These are phyloP conservation scores for Pleurotus tuoliensis DNA, from an alignment of 768 basidiomycete genomes.

Conservation along the genomic window DNA sequence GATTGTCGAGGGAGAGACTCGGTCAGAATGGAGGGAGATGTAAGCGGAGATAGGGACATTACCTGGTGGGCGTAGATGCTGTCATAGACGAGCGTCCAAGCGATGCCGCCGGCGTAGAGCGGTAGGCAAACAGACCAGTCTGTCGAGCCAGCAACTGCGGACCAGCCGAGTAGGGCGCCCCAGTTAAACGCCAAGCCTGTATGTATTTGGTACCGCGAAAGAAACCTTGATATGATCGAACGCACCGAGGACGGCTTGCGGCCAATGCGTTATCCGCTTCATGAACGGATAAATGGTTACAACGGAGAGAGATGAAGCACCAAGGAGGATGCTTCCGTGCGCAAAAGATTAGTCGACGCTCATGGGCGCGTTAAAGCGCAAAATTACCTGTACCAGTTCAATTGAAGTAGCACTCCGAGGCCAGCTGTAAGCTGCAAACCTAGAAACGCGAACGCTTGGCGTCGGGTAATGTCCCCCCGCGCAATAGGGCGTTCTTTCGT, in stretches of 20 bases:
- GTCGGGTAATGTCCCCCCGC: conserved; percentile 68
- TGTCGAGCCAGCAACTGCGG: conserved; percentile 78
- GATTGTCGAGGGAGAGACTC: not conserved
- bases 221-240: not conserved
- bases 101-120: conserved; percentile 84
- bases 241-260: conserved; percentile 88
- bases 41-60: conserved; percentile 3
- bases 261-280: conserved; percentile 97
- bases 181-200: conserved; percentile 94
- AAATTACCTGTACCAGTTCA: conserved; percentile 91
- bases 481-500: conserved; percentile 90
- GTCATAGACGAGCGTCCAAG: conserved; percentile 96
- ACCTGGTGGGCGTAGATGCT: conserved; percentile 98
- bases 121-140: conserved; percentile 84
- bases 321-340: conserved; percentile 71
- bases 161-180: conserved; percentile 96
- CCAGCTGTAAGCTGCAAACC: conserved; percentile 79
- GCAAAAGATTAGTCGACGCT: no score
- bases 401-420: conserved; percentile 78
- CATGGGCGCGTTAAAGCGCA: no score
- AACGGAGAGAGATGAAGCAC: conserved; percentile 84
- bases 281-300: conserved; percentile 92
- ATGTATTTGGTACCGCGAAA: not conserved
- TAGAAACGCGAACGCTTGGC: conserved; percentile 79
- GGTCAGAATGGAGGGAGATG: conserved; percentile 2